Base-by-base conservation (phyloP, 2,329 filamentous ascomycete genomes). In the Sclerotinia borealis region DNA sequence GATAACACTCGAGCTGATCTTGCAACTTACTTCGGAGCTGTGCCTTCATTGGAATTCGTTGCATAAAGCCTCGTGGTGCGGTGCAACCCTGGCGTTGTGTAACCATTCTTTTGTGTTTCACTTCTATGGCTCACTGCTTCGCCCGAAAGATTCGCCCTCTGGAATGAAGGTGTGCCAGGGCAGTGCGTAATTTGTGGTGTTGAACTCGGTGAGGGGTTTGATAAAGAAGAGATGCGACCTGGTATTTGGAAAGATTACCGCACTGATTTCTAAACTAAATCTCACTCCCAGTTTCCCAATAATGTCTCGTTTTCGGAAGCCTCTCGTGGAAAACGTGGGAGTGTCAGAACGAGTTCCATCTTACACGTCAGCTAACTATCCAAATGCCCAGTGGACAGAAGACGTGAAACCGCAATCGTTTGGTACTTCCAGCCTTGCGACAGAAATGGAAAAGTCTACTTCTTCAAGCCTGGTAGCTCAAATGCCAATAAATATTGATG, bases 311-410 rank as follows among this genome's bases (percentile, higher is more conserved):
- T 55, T 61, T n/a, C 22, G 49, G 10, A 55, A 61, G 19, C 11
- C 11, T 2, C 27, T 4, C 10, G 52, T 3, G 4, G 19, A 31
- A 34, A 43, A 34, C 3, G 17, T 41, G 51, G 25, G 22, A 10
- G 29, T 13, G 13, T 6, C 36, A 41, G 43, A 25, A n/a, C 45
- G 22, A 15, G 39, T 55, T 5, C 59, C 59, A 19, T 55, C 49
- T 27, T 61, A 61, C 39, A n/a, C 15, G 49, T 61, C 59, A 52
- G 59, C 39, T 43, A 49, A 55, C 22, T 31, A 52, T 27, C 56
- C 43, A 11, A 45, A 29, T 47, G 7, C 49, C 10, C 52, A 43
- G 31, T 54, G 47, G 27, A 37, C 31, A 25, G 48, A 47, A n/a
- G 59, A 61, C 13, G 1, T 61, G 27, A 45, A 22, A 3, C 22